Base-by-base conservation (phyloP, 2,329 filamentous ascomycete species). In the Colletotrichum euphorbiae region DNA sequence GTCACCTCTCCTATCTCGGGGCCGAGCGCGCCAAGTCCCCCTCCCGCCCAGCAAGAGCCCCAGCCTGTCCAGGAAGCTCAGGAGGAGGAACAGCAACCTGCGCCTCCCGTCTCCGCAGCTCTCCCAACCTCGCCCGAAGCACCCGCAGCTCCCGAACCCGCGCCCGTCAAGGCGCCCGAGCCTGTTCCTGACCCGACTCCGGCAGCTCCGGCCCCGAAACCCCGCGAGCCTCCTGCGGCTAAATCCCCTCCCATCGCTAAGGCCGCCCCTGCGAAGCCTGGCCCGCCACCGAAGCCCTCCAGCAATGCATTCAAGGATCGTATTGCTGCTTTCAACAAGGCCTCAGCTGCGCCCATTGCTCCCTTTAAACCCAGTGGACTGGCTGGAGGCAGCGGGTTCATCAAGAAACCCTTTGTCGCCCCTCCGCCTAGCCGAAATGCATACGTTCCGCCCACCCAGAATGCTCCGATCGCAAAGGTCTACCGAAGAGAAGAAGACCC, bases 351-450 rank as follows among this genome's bases (percentile, higher is more conserved):
- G 3, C 96, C 96, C 8, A 84, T 96, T 69, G 88, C 93, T n/a
- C 96, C 96, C 1, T 95, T 97, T 81, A 97, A 97, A 77, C 93
- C 94, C 19, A 85, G 86, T 68, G 89, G 89, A 2, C 80, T 91
- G 28, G 82, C 85, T 33, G 85, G 85, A 67, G 83, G 86, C 54
- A 85, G 86, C 70, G 85, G 85, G 60, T 98, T 98, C 76, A 90
- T 99, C 80, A 98, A 95, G 85, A 98, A 98, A 80, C 94, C 95
- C 0, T 99, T 98, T 75, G 94, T 99, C 64, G 93, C 96, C 3
- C 94, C 96, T 58, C 96, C 96, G 17, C 96, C 96, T 0, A 97
- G 94, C 78, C 91, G 93, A 72, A 91, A 98, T 81, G 92, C 95
- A 24, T 99, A 93, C 75, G 87, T 99, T 9, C 93, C 96, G 24